Evolutionary conservation across 2,329 filamentous ascomycete species (phyloP).

Genomic region (Pseudogymnoascus sp.): DNA sequence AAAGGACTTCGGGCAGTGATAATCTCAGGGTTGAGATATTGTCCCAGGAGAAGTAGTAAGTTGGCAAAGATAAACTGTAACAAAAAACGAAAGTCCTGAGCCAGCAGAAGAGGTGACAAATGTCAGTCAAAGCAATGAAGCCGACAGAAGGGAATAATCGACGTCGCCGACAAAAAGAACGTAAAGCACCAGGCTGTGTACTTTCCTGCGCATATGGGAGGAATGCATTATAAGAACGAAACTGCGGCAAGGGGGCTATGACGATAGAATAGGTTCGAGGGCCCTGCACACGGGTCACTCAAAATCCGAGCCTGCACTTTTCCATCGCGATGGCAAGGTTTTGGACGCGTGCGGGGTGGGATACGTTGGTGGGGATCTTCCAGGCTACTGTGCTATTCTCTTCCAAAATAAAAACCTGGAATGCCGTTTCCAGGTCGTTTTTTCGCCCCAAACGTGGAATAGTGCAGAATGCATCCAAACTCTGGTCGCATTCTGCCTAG

Average conservation of each 20-base stretch:
- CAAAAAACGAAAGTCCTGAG: conserved; percentile 4
- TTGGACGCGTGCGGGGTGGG: not conserved
- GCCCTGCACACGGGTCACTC: conserved; percentile 7
- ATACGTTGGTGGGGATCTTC: not conserved
- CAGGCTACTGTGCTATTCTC: not conserved
- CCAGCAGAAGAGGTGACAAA: conserved; percentile 9
- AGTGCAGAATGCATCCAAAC: not conserved
- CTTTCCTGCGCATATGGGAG: not conserved
- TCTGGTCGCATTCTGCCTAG: not conserved
- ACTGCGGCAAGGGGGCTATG: conserved; percentile 7
- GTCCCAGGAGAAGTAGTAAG: not conserved
- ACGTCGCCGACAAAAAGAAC: conserved; percentile 1
- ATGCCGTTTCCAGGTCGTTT: not conserved
- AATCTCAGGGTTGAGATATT: not conserved
- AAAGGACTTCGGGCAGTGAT: not conserved
- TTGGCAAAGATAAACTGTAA: conserved; percentile 2
- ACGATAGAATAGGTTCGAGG: conserved; percentile 9
- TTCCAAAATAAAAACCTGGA: not conserved
- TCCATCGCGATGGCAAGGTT: not conserved
- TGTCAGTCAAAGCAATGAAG: not conserved
- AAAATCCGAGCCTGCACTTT: conserved; percentile 2
- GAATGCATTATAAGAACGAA: conserved; percentile 11
- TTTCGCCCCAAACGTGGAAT: not conserved
- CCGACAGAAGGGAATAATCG: not conserved
- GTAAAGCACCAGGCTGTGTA: conserved; percentile 9